Percentiles rank a stretch among this genome's conserved stretches.
phyloP scores from a whole-genome alignment of 495 filamentous ascomycete genomes.

The Neurospora sp. region DNA sequence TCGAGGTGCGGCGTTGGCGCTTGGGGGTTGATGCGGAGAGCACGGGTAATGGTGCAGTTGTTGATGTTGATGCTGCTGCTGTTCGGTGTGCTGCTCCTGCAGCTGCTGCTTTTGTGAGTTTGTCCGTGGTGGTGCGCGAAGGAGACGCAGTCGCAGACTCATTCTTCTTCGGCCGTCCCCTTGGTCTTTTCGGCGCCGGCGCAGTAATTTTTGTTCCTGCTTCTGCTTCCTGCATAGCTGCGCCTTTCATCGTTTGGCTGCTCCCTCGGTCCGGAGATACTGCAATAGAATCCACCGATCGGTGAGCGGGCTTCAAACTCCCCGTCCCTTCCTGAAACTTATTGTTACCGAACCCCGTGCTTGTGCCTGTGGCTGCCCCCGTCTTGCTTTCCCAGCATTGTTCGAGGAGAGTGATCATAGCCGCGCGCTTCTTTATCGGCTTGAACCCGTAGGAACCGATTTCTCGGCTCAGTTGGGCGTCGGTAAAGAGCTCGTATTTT shows the following conservation, averaged over 20 bases:
- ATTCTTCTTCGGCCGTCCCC: constrained; percentile 17
- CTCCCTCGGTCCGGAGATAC: neutral
- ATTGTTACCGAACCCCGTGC: neutral
- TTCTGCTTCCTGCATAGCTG: neutral
- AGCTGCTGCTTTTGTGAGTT: neutral
- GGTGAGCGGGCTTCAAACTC: neutral
- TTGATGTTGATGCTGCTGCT: constrained; percentile 7
- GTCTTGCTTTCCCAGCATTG: constrained; percentile 58
- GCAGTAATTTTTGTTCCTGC: neutral
- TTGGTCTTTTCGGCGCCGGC: neutral
- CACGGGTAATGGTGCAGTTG: constrained; percentile 8
- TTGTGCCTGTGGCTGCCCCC: neutral
- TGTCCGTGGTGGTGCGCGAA: neutral
- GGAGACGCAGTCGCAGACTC: neutral
- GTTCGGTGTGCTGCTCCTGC: neutral
- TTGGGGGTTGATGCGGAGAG: constrained; percentile 10
- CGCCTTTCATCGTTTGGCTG: neutral
- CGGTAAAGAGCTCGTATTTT: constrained; percentile 53
- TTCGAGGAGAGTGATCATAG: constrained; percentile 62
- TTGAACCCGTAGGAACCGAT: constrained; percentile 65
- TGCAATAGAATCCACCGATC: neutral
- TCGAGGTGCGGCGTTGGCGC: neutral
- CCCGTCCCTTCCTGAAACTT: neutral
- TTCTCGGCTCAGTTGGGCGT: constrained; percentile 51
- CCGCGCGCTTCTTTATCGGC: constrained; percentile 53